Base-by-base conservation (phyloP, 495 filamentous ascomycete species). In the Talaromyces wortmannii region DNA sequence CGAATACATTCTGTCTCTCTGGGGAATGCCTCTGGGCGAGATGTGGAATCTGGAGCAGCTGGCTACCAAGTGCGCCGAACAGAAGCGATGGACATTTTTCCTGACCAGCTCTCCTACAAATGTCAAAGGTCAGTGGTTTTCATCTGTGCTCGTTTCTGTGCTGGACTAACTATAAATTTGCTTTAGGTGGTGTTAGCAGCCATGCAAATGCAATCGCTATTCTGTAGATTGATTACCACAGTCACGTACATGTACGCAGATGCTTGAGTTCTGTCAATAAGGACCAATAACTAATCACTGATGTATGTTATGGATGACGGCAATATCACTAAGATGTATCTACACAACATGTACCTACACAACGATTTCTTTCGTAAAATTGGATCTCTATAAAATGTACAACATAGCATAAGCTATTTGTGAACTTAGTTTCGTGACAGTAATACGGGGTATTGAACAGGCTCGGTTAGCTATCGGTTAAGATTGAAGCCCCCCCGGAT, bases 81-180 rank as follows among this genome's bases (percentile, higher is more conserved):
- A 70, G 49, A 78, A 78, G 13, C 76, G 77, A 61, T 90, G 86
- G 79, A 80, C 73, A 31, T 89, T 90, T 62, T 79, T 91, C 59
- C 66, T 90, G 50, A 85, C 83, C 1, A 84, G 80, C 64, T 75
- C 70, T 31, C 83, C 82, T 18, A 66, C 36, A 5, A 40, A 40
- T 40, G 36, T 40, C 5, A 8, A 40, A 40, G 8, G 36, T 40
- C 8, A 40, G 36, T 40, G 36, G 4, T 23, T 23, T 4, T 23
- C 2, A 23, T 4, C 23, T 13, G 2, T 40, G 5, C 36, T 6
- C 13, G 5, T 1, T 1, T 23, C 23, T 23, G 4, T 23, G 2
- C 23, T 23, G 23, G 23, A 23, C 23, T 23, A 23, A 23, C 23
- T 23, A 23, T 23, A 23, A 23, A 2, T 23, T 23, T 23, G 23